Base-by-base conservation (phyloP, 805 yeast species). In the Kazachstania bromeliacearum region DNA sequence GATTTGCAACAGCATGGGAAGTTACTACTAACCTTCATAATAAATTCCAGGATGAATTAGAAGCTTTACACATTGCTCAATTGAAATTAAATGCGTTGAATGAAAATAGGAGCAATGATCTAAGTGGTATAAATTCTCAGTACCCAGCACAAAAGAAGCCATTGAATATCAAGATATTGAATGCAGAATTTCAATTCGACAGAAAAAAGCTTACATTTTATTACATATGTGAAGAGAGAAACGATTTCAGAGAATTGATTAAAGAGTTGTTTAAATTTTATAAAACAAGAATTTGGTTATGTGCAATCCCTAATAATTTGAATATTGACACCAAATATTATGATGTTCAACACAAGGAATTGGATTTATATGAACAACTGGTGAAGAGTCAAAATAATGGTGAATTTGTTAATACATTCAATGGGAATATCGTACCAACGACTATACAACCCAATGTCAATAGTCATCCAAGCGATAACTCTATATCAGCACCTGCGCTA, bases 141-240 rank as follows among this genome's bases (percentile, higher is more conserved):
- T 8, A 14, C 19, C 10, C 45, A 59, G 17, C 24, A 16, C 17
- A 32, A 13, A 35, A 38, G 8, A 41, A 44, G 39, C 63, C 69
- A 37, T 52, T 70, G 47, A 65, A 67, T 51, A 61, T 83, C 67
- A 72, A 73, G 47, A 69, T 83, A 34, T 66, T 81, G 44, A 82
- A 77, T 53, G 80, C 85, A 1, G 94, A 83, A 56, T 82, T 79
- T 57, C 94, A 83, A 58, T 82, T 79, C 57, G 92, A 83, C 55
- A 73, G 82, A 40, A 79, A 80, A 53, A 83, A 83, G 47, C 65
- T 82, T 42, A 82, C 80, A 5, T 78, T 82, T 47, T 82, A 80
- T 57, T 79, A 79, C 50, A 68, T 66, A 38, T 69, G 79, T 49
- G 68, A 71, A 33, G 76, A 76, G 48, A 63, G 92, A 46, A 70